Evolutionary conservation across 495 filamentous ascomycete species (phyloP).

Genomic region (Xylaria flabelliformis): DNA sequence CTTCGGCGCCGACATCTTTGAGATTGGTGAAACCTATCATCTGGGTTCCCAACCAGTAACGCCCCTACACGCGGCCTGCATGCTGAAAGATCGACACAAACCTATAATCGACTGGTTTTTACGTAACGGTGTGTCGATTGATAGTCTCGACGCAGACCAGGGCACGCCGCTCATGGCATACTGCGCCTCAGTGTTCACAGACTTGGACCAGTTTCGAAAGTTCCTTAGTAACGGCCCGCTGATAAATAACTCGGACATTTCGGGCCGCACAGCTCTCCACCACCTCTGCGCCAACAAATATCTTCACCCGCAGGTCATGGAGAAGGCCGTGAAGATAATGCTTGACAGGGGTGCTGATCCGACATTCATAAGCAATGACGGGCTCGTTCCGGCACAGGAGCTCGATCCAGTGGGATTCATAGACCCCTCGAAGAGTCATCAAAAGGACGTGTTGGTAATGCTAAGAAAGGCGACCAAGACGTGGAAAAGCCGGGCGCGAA

Average conservation of each 20-base stretch:
- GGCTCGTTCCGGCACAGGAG: background rate
- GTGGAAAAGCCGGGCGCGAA: background rate
- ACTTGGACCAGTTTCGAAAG: background rate
- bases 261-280: slow-evolving; percentile 16
- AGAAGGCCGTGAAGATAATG: slow-evolving; percentile 15
- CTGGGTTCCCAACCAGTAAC: too few species aligned
- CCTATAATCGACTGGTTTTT: slow-evolving; percentile 22
- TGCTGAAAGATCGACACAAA: slow-evolving; percentile 1
- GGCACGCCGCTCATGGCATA: slow-evolving; percentile 20
- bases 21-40: too few species aligned
- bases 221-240: background rate
- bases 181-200: background rate
- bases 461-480: background rate
- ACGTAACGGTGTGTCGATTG: background rate
- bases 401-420: background rate
- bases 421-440: too few species aligned
- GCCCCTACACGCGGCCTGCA: slow-evolving; percentile 13
- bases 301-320: background rate
- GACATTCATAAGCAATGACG: background rate
- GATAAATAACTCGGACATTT: background rate
- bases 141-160: background rate
- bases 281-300: background rate
- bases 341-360: slow-evolving; percentile 7
- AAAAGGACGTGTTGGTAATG: background rate
- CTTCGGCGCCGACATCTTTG: background rate